A percentile compares a stretch with the other conserved stretches of the same genome.
phyloP scores from a whole-genome alignment of 2,329 filamentous ascomycete species.

The Colletotrichum sp. region DNA sequence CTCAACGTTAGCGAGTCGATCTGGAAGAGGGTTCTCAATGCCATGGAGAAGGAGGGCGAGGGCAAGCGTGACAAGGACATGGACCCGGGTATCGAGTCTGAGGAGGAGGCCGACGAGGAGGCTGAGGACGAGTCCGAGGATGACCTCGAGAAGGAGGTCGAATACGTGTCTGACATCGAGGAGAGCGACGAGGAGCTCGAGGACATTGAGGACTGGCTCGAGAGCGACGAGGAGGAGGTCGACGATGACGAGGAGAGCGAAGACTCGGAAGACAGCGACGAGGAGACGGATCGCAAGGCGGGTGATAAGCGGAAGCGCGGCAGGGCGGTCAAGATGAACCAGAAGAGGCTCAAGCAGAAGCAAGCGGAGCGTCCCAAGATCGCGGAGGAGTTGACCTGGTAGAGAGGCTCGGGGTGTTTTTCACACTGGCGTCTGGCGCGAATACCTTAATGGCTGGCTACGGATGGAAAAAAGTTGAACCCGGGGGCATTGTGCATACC shows the following conservation, averaged over 20 bases:
- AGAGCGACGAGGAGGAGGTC: conserved; percentile 68
- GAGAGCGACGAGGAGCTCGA: conserved; percentile 75
- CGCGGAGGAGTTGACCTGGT: conserved; percentile 49
- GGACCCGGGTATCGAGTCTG: conserved; percentile 84
- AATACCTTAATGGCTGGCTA: conserved; percentile 19
- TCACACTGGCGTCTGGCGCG: conserved; percentile 14
- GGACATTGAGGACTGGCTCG: conserved; percentile 92
- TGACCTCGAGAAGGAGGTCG: conserved; percentile 76
- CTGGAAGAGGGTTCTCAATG: conserved; percentile 95
- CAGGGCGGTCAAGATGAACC: conserved; percentile 51
- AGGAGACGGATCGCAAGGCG: conserved; percentile 58
- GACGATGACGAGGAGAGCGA: conserved; percentile 63
- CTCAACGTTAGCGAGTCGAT: conserved; percentile 94
- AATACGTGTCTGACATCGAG: conserved; percentile 92
- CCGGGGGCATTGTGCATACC: conserved; percentile 12
- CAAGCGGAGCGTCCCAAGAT: conserved; percentile 54
- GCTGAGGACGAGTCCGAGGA: conserved; percentile 70
- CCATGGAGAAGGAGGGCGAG: conserved; percentile 86
- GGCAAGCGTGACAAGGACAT: conserved; percentile 84
- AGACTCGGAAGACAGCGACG: conserved; percentile 62
- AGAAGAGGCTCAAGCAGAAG: conserved; percentile 40
- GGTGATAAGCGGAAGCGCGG: conserved; percentile 62
- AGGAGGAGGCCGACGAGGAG: conserved; percentile 71
- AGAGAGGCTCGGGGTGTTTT: conserved; percentile 21
- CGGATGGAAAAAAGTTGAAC: conserved; percentile 11